Percentiles rank a stretch among this genome's conserved stretches.
Evolutionary conservation across 2,329 filamentous ascomycete genomes (phyloP).

Genomic region (Byssochlamys sp.): DNA sequence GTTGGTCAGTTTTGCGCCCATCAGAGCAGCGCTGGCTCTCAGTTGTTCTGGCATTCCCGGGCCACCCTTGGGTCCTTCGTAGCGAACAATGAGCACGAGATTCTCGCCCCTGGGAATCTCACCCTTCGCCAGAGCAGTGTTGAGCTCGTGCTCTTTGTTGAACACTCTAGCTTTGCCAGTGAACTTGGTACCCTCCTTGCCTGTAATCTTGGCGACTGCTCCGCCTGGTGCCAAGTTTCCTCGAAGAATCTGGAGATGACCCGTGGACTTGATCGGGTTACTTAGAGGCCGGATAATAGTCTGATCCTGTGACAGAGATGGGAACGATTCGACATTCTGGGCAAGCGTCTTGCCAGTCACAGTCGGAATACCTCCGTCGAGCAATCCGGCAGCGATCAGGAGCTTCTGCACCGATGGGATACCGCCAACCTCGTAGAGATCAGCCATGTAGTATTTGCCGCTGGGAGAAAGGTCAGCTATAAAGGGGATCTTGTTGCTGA

Average conservation of each 20-base stretch:
- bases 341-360: conserved; percentile 76
- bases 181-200: conserved; percentile 81
- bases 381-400: conserved; percentile 62
- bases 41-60: conserved; percentile 96
- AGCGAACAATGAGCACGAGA: conserved; percentile 79
- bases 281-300: conserved; percentile 69
- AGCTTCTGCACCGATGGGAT: conserved; percentile 79
- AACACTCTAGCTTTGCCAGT: conserved; percentile 73
- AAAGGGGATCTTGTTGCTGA: conserved; percentile 73
- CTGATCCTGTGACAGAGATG: conserved; percentile 67
- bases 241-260: conserved; percentile 77
- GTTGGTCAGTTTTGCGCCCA: conserved; percentile 80
- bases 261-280: conserved; percentile 76
- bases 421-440: conserved; percentile 76
- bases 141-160: conserved; percentile 71
- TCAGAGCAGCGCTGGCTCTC: conserved; percentile 77
- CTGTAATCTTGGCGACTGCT: conserved; percentile 90
- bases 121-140: conserved; percentile 62
- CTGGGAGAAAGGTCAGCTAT: conserved; percentile 76
- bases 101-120: conserved; percentile 67
- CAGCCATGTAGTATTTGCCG: conserved; percentile 78
- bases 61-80: conserved; percentile 86
- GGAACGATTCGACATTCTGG: conserved; percentile 69
- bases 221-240: conserved; percentile 84
- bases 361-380: conserved; percentile 70